Conservation (phyloP, 225 moss, liverwort and hornwort genomes). For the Polytrichum formosum region DNA sequence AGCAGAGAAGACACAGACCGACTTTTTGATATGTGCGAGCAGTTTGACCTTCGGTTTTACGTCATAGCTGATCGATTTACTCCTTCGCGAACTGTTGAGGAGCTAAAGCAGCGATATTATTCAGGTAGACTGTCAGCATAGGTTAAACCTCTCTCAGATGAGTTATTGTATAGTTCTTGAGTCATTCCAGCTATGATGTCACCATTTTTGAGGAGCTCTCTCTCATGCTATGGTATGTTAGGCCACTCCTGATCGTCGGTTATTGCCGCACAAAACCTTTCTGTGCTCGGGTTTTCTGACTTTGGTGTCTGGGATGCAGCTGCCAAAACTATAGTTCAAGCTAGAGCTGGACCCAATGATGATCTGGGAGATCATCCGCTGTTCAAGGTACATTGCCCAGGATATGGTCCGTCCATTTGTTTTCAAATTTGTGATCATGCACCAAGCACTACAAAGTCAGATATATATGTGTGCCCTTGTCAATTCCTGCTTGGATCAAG, state of each 20-base stretch:
- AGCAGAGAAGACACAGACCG: slow-evolving; percentile 83
- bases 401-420: no score
- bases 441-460: no score
- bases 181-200: no score
- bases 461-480: no score
- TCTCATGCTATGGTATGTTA: no score
- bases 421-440: no score
- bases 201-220: no score
- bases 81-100: slow-evolving; percentile 69
- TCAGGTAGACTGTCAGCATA: slow-evolving; percentile 32
- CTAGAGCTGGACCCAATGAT: slow-evolving; percentile 60
- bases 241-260: no score
- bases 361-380: slow-evolving; percentile 82
- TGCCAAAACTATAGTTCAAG: slow-evolving; percentile 70
- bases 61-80: slow-evolving; percentile 74
- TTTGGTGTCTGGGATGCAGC: slow-evolving; percentile 39
- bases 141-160: no score
- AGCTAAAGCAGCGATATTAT: slow-evolving; percentile 75
- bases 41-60: slow-evolving; percentile 79
- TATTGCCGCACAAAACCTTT: no score
- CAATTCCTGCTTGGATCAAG: no score
- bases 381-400: slow-evolving; percentile 56
- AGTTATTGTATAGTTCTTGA: no score
- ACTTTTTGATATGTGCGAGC: slow-evolving; percentile 78
- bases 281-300: neutral